phyloP scores from a whole-genome alignment of 768 basidiomycete genomes.

The Leccinum imitatum region DNA sequence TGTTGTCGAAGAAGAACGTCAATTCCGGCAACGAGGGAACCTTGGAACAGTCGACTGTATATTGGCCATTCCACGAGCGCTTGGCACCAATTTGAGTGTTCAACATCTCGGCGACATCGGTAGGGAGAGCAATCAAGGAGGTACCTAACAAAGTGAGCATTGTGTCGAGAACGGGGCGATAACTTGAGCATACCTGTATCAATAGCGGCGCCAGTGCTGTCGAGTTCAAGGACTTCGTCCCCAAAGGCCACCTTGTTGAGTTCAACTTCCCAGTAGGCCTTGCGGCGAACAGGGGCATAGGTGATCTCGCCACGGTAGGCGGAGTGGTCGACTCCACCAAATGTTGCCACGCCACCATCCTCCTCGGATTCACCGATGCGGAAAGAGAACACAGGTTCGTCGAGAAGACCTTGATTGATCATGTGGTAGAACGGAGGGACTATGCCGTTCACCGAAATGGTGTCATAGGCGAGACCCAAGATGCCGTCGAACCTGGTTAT shows the following conservation, averaged over 20 bases:
- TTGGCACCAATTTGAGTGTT: slow-evolving; percentile 93
- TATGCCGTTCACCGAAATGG: slow-evolving; percentile 92
- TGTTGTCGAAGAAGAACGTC: slow-evolving; percentile 79
- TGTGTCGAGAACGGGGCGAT: neutral
- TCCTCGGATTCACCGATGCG: slow-evolving; percentile 81
- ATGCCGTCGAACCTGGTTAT: slow-evolving; percentile 86
- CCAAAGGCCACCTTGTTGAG: slow-evolving; percentile 86
- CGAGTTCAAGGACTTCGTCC: slow-evolving; percentile 82
- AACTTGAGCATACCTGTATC: slow-evolving; percentile 64
- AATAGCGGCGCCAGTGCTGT: slow-evolving; percentile 91
- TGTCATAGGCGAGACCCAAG: slow-evolving; percentile 91
- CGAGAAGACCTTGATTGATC: slow-evolving; percentile 79
- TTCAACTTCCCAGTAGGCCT: slow-evolving; percentile 99
- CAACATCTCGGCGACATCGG: slow-evolving; percentile 96
- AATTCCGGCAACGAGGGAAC: slow-evolving; percentile 84
- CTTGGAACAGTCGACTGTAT: slow-evolving; percentile 83
- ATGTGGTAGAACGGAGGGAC: slow-evolving; percentile 94
- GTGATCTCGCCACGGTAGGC: slow-evolving; percentile 79
- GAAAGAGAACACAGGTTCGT: slow-evolving; percentile 91
- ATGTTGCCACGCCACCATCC: slow-evolving; percentile 88
- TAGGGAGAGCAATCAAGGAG: slow-evolving; percentile 89
- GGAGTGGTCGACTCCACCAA: slow-evolving; percentile 80
- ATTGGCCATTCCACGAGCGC: slow-evolving; percentile 96
- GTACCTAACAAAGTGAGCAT: slow-evolving; percentile 55
- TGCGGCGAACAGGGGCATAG: slow-evolving; percentile 90